A percentile compares a stretch with the other conserved stretches of the same genome.
Conservation (phyloP, 108 stramenopile genomes). For the Schizochytrium sp. region DNA sequence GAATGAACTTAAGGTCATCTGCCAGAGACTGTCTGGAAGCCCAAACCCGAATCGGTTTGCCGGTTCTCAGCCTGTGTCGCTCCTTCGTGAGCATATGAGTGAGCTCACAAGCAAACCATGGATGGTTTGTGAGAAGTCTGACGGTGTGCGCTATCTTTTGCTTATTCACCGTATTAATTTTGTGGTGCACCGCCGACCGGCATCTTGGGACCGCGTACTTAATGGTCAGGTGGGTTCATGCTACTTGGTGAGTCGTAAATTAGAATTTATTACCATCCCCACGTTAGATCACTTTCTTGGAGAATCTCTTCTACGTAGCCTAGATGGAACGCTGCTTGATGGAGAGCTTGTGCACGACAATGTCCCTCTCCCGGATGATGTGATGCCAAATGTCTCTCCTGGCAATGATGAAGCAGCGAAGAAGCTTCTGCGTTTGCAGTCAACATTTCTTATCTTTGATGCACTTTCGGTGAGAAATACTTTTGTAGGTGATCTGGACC, state of each 20-base stretch:
- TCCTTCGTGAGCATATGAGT: slow-evolving; percentile 24
- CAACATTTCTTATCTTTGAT: slow-evolving; percentile 50
- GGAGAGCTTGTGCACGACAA: slow-evolving; percentile 49
- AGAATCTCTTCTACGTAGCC: background rate
- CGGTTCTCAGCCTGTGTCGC: slow-evolving; percentile 40
- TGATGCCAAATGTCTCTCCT: background rate
- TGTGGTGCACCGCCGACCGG: background rate
- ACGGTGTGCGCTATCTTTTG: slow-evolving; percentile 41
- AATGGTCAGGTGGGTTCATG: slow-evolving; percentile 10
- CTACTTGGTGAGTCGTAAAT: slow-evolving; percentile 42
- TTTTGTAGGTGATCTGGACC: slow-evolving; percentile 24
- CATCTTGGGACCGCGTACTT: background rate
- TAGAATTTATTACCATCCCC: slow-evolving; percentile 27
- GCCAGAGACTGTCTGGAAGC: slow-evolving; percentile 45
- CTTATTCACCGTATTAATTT: slow-evolving; percentile 33
- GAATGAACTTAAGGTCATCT: slow-evolving; percentile 3
- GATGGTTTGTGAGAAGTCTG: slow-evolving; percentile 42
- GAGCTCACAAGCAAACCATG: background rate
- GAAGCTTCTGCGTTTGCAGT: background rate
- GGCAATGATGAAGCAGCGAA: background rate
- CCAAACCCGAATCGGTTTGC: background rate
- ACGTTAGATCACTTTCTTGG: slow-evolving; percentile 11
- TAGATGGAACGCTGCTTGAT: slow-evolving; percentile 27
- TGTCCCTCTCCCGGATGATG: background rate
- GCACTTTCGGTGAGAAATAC: slow-evolving; percentile 22